A percentile compares a stretch with the other conserved stretches of the same genome.
Conservation (phyloP, 495 filamentous ascomycete species). For the Penicillium canariense region DNA sequence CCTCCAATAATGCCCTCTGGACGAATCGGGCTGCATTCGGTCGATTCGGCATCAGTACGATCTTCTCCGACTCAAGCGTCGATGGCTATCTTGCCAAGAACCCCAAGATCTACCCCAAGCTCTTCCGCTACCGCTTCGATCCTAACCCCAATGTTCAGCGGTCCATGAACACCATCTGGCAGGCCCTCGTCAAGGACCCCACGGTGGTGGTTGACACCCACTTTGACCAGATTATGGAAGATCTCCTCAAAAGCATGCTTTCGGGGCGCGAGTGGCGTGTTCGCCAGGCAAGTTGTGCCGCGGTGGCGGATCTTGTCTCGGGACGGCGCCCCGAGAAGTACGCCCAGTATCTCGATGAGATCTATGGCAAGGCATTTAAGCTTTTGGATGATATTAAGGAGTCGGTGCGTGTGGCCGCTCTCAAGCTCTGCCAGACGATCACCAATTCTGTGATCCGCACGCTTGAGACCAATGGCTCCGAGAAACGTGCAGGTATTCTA, state of each 20-base stretch:
- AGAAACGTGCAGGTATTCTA: constrained; percentile 70
- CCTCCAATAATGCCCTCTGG: constrained; percentile 93
- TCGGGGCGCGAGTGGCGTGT: constrained; percentile 85
- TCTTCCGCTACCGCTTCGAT: constrained; percentile 92
- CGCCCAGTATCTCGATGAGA: constrained; percentile 76
- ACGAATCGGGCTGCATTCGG: constrained; percentile 92
- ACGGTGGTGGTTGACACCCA: constrained; percentile 66
- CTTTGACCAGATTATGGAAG: constrained; percentile 82
- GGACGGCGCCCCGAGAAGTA: constrained; percentile 74
- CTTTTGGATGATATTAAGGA: constrained; percentile 90
- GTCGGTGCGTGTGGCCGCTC: constrained; percentile 76
- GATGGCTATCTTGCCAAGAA: constrained; percentile 69
- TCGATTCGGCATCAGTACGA: constrained; percentile 84
- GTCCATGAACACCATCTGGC: constrained; percentile 98
- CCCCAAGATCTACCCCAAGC: constrained; percentile 89
- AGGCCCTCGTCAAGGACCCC: constrained; percentile 81
- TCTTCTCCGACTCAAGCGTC: constrained; percentile 82
- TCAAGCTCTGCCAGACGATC: constrained; percentile 75
- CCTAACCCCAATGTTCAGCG: constrained; percentile 87
- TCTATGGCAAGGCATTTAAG: constrained; percentile 80
- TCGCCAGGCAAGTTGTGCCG: constrained; percentile 86
- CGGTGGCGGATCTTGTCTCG: constrained; percentile 81
- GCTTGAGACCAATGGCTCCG: constrained; percentile 75
- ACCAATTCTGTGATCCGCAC: constrained; percentile 79
- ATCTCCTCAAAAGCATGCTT: constrained; percentile 79